Evolutionary conservation across 306 rosid species (phyloP), one percentile per base, ranked within the genome.

Genomic region (Fragaria iinumae): DNA sequence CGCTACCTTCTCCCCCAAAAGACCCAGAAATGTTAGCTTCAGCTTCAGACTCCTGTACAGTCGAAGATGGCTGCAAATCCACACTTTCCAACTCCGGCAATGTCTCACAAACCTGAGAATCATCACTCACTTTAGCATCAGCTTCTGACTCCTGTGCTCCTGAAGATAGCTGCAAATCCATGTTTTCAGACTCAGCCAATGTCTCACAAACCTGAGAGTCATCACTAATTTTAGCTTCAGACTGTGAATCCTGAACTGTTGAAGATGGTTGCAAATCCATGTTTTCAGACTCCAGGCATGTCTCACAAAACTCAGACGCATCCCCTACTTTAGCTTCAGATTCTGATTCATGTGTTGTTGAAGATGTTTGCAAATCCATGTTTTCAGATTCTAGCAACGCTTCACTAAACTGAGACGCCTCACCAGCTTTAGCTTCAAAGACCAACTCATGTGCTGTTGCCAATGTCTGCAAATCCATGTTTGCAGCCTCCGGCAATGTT

Each of bases 21-120:
- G 89, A 75, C 78, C 87, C 97, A 0, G 80, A 78, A 69, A 77
- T 82, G 84, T 79, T 91, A 52, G 93, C 69, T 84, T 84, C 32
- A 21, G 55, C 73, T 44, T 10, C 48, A 44, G 13, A 49, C 57
- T 72, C 78, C 3, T 13, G 53, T 2, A 10, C 68, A 6, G 53
- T 55, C 43, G 67, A 20, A 38, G 41, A 20, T 56, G 39, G 53
- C 16, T 73, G 68, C 21, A 29, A 62, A 56, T 56, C 67, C 55
- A 1, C 3, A 3, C 43, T 56, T 23, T 41, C 77, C 1, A 41
- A 25, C 45, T 41, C 68, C 10, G 8, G 39, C 43, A 23, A 21
- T 25, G 53, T 11, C 36, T 21, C 71, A 67, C 32, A 2, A 67
- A 67, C 71, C 29, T 39, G 32, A 39, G 55, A 68, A 21, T 44